Base-by-base conservation (phyloP, 768 basidiomycete genomes). In the Vararia minispora region DNA sequence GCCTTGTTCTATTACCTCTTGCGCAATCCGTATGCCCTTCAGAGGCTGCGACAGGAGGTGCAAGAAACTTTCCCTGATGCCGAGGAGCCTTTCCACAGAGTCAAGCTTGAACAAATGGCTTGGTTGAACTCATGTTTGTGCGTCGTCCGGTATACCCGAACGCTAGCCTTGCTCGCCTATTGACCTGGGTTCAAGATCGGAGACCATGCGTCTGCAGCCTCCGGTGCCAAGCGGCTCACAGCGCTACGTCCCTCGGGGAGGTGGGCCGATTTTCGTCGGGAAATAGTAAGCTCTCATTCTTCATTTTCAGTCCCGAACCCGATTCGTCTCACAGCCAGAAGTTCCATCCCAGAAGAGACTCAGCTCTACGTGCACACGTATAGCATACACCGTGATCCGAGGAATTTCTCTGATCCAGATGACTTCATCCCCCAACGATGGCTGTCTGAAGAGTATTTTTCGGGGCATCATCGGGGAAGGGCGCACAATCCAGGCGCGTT, bases 401-500 rank as follows among this genome's bases (percentile, higher is more conserved):
- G 42, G 2, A 32, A 44, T 28, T 46, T 46, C 33, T 25, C 38
- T 27, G 28, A 10, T 2, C 45, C 45, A 4, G 42, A 46, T 6
- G 28, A 12, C 3, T 46, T 46, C 42, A n/a, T 46, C 3, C 45
- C 45, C 4, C 37, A 46, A 25, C 30, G 45, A 18, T 46, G 45
- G 45, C 23, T 36, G 14, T 11, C n/a, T n/a, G n/a, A n/a, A n/a
- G n/a, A n/a, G n/a, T n/a, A n/a, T n/a, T n/a, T n/a, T n/a, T n/a
- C n/a, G n/a, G n/a, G n/a, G n/a, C n/a, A n/a, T n/a, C n/a, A n/a
- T n/a, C n/a, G n/a, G n/a, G n/a, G n/a, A n/a, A n/a, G 25, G 5
- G 32, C 10, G 30, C 32, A 33, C 25, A 39, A 51, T 35, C 20
- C 31, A 9, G 30, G 26, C 8, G 43, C 46, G 18, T 50, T 46